Conservation (phyloP, 2,329 filamentous ascomycete species). For the Cladosporium halotolerans region DNA sequence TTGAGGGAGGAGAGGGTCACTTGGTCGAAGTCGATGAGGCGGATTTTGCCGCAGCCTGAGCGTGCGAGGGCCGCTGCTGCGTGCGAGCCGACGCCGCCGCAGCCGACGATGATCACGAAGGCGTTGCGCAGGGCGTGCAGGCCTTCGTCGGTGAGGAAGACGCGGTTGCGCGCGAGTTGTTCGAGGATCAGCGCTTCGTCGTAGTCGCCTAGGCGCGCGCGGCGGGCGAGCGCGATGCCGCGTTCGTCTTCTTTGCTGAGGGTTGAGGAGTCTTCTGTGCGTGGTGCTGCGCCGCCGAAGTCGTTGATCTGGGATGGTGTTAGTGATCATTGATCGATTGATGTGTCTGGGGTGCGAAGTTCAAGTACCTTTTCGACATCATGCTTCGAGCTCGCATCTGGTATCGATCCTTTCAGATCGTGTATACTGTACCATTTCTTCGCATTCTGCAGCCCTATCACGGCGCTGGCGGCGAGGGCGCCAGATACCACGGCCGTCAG, state of each 20-base stretch:
- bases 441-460: constrained; percentile 52
- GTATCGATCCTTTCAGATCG: constrained; percentile 57
- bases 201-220: constrained; percentile 58
- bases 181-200: constrained; percentile 82
- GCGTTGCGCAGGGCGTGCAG: constrained; percentile 71
- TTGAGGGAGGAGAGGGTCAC: constrained; percentile 92
- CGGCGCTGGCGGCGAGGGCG: constrained; percentile 45
- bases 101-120: constrained; percentile 85
- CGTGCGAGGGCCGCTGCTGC: constrained; percentile 78
- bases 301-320: constrained; percentile 49
- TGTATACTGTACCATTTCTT: constrained; percentile 50
- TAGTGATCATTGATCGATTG: neutral
- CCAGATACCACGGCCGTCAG: constrained; percentile 59
- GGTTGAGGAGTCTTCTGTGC: constrained; percentile 24
- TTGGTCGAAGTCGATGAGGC: constrained; percentile 95
- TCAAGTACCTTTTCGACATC: constrained; percentile 44
- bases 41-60: constrained; percentile 80
- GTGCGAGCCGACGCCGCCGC: constrained; percentile 92
- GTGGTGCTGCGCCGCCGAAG: constrained; percentile 49
- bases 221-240: constrained; percentile 51
- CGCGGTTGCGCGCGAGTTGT: constrained; percentile 85
- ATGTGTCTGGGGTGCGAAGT: neutral
- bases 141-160: constrained; percentile 80
- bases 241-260: constrained; percentile 51
- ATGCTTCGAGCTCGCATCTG: constrained; percentile 46